Percentiles rank a stretch among this genome's conserved stretches.
These are phyloP conservation scores for Pseudogymnoascus pannorum DNA, from an alignment of 2,329 filamentous ascomycete species.

Conservation along the genomic window DNA sequence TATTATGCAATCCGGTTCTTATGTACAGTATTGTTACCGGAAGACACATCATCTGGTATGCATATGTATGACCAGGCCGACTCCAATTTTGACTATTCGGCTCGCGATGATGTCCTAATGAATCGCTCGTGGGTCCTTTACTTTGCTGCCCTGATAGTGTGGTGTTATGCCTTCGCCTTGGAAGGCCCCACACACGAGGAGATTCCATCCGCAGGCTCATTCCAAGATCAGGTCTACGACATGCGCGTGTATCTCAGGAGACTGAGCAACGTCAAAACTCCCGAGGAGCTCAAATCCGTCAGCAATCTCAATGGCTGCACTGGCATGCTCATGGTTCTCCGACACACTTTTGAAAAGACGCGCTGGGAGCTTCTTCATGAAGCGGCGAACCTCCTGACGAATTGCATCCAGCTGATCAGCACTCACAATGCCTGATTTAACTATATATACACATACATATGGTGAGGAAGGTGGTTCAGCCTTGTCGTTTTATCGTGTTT, in stretches of 20 bases:
- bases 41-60: conserved; percentile 31
- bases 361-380: conserved; percentile 91
- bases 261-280: conserved; percentile 63
- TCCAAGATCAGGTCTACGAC: conserved; percentile 61
- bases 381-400: conserved; percentile 69
- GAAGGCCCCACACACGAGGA: conserved; percentile 59
- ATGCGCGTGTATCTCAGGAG: conserved; percentile 73
- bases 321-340: conserved; percentile 72
- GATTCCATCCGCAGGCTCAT: conserved; percentile 40
- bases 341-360: conserved; percentile 72
- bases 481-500: background rate
- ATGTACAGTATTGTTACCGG: conserved; percentile 69
- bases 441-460: conserved; percentile 4
- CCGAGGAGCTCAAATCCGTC: conserved; percentile 68
- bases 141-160: conserved; percentile 84
- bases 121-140: conserved; percentile 95
- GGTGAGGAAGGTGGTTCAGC: background rate
- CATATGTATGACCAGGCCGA: conserved; percentile 22
- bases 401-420: conserved; percentile 59
- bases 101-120: conserved; percentile 79
- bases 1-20: conserved; percentile 90
- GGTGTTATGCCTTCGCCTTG: conserved; percentile 87
- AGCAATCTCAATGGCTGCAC: conserved; percentile 75
- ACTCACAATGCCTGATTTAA: background rate
- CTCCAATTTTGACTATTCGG: conserved; percentile 56